Evolutionary conservation across 495 filamentous ascomycete species (phyloP), one percentile per base, ranked within the genome.

Genomic region (Xylaria longipes): DNA sequence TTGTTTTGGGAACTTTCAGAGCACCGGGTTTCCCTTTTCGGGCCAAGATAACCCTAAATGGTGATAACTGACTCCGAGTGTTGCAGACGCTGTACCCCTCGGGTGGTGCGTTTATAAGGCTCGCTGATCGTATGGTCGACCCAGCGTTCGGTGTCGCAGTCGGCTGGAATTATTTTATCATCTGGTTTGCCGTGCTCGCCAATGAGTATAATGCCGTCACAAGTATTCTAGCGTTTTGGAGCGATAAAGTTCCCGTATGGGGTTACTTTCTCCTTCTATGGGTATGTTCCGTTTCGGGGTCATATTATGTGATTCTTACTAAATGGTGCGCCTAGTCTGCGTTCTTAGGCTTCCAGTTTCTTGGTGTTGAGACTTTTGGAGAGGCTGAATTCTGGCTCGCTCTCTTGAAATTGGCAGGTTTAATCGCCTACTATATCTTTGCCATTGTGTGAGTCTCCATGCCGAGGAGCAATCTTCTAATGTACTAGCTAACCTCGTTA

Each of bases 101-200:
- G 57, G 90, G 90, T 45, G 91, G 86, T 52, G 81, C 87, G 20
- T 83, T 88, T 69, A 84, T 83, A 15, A 79, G 89, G 43, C 90
- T 93, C 50, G 90, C 90, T 31, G 84, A 91, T 68, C 87, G 92
- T 46, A 89, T 94, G 72, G 87, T 94, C 65, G 90, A 93, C 77
- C 89, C 91, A 56, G 90, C 91, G 50, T 89, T 94, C 81, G 93
- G 92, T 45, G 94, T 94, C 71, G 91, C 93, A 46, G 93, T 97
- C 73, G 94, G 94, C 37, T 93, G 91, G 91, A 90, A 92, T 74
- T 94, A 93, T 74, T 89, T 89, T 74, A 87, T 92, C 69, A 84
- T 87, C 70, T 93, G 91, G 91, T 80, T 87, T 71, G 79, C 84
- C 25, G 85, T 89, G 14, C 76, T 90, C 56, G 83, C 87, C 58